Evolutionary conservation across 768 basidiomycete genomes (phyloP), one percentile per base, ranked within the genome.

Genomic region (Boletus bicolor): DNA sequence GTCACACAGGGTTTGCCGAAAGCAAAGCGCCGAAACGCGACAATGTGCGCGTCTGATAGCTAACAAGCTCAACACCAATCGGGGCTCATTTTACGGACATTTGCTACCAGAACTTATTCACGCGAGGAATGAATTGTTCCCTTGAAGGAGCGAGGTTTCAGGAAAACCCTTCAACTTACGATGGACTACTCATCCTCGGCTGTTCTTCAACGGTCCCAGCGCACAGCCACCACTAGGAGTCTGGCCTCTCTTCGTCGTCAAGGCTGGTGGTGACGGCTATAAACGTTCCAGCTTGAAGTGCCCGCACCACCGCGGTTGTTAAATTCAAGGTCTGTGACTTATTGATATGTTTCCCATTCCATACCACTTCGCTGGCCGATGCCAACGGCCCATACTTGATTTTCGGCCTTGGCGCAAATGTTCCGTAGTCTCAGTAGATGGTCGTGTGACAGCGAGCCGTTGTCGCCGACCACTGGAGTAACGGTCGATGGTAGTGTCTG

Each of bases 281-380:
- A 49, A 53, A 39, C 44, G 15, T 37, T 43, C 28, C 37, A 30
- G 1, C 28, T 19, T 17, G 43, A 41, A 44, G 35, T 21, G 30
- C 19, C 49, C 53, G 30, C 42, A 36, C 26, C 19, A 39, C 58
- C 56, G 50, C 51, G 57, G 64, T 7, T n/a, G 44, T 54, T 50
- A 17, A 57, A 61, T 44, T 56, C 51, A 56, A 67, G 64, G 67
- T 69, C 49, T 32, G 67, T 62, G n/a, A 42, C 49, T 54, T 57
- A 12, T 55, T 53, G 37, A 54, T 36, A 56, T 59, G 48, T 47
- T 44, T 55, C 28, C 44, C 46, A n/a, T 28, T 32, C 28, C 44
- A 26, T 19, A 48, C 45, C 42, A 4, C 41, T 49, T 46, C 46
- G 32, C 7, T 56, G 50, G 51, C 24, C 49, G 37, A 37, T 37